Percentiles rank a stretch among this genome's conserved stretches.
These are phyloP conservation scores for Rhynchospora breviuscula DNA, from an alignment of 176 grass and related monocot species.

Conservation along the genomic window DNA sequence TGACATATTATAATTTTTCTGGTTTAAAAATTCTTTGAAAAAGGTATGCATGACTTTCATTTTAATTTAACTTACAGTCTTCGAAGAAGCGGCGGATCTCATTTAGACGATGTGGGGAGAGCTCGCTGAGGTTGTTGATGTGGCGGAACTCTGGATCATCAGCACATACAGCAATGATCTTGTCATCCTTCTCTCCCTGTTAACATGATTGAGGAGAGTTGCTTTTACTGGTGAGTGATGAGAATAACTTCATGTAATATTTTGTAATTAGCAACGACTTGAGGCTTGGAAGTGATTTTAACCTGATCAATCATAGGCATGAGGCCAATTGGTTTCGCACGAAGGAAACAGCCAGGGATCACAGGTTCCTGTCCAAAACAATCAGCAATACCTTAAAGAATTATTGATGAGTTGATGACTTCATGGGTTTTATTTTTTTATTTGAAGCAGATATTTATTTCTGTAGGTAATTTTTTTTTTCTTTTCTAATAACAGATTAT, in stretches of 20 bases:
- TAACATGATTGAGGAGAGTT: background rate
- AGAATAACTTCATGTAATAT: background rate
- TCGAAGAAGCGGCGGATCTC: slow-evolving; percentile 88
- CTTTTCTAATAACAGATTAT: background rate
- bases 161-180: slow-evolving; percentile 90
- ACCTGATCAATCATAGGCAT: slow-evolving; percentile 84
- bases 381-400: background rate
- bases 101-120: slow-evolving; percentile 73
- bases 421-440: background rate
- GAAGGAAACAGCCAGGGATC: slow-evolving; percentile 54
- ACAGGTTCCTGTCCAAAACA: slow-evolving; percentile 44
- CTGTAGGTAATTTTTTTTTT: background rate
- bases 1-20: background rate
- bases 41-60: background rate
- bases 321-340: slow-evolving; percentile 71
- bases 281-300: background rate
- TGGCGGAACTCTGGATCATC: slow-evolving; percentile 90
- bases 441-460: background rate
- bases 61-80: slow-evolving; percentile 48
- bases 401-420: background rate
- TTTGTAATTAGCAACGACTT: slow-evolving; percentile 1
- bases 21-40: background rate
- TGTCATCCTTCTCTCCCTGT: slow-evolving; percentile 86
- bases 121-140: slow-evolving; percentile 57
- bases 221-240: background rate